These are phyloP conservation scores for Termitomyces sp. DNA, from an alignment of 768 basidiomycete species.

Conservation along the genomic window DNA sequence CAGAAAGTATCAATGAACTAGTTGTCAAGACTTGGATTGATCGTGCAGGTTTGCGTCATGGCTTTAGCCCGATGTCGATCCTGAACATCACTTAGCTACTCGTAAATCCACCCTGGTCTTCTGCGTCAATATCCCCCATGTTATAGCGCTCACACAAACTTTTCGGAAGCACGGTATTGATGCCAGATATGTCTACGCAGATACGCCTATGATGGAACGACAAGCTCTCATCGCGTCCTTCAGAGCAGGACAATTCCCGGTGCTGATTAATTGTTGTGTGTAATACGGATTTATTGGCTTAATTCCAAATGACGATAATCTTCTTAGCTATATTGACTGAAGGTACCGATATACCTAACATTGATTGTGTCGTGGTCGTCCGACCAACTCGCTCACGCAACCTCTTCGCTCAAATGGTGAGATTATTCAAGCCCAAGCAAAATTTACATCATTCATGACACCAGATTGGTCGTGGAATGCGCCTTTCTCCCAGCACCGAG, in stretches of 20 bases:
- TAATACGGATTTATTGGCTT: not conserved
- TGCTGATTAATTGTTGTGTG: constrained; percentile 85
- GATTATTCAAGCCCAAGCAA: constrained; percentile 8
- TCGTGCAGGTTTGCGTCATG: constrained; percentile 54
- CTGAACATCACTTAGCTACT: constrained; percentile 27
- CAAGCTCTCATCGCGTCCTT: constrained; percentile 61
- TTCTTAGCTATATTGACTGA: constrained; percentile 78
- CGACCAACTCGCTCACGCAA: constrained; percentile 87
- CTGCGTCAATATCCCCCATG: constrained; percentile 81
- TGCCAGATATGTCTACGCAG: constrained; percentile 73
- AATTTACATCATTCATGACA: not conserved
- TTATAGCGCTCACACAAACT: constrained; percentile 60
- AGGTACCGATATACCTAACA: constrained; percentile 91
- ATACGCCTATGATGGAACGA: constrained; percentile 61
- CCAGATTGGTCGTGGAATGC: constrained; percentile 92
- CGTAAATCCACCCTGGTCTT: constrained; percentile 92
- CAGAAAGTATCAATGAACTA: constrained; percentile 66
- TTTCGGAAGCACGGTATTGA: constrained; percentile 79
- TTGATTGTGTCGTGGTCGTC: constrained; percentile 86
- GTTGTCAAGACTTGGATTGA: constrained; percentile 85
- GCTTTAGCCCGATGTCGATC: not conserved
- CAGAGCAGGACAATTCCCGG: constrained; percentile 68
- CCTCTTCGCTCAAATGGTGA: constrained; percentile 88
- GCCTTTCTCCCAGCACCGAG: constrained; percentile 72
- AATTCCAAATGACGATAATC: not conserved